A percentile compares a stretch with the other conserved stretches of the same genome.
These are phyloP conservation scores for Boletus pseudopeckii DNA, from an alignment of 768 basidiomycete species.

Conservation along the genomic window DNA sequence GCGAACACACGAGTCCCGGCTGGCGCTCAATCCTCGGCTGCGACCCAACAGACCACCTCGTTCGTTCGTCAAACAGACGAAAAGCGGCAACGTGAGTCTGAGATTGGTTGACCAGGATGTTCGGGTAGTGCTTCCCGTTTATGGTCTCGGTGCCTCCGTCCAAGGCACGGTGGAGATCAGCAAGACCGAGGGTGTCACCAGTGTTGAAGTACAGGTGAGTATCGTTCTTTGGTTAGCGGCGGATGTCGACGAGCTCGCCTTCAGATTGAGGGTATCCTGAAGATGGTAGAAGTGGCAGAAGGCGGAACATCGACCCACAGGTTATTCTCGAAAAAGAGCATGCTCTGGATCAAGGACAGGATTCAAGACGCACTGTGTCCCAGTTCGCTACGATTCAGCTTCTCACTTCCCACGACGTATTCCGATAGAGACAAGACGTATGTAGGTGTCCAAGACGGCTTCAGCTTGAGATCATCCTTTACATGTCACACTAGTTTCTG, in stretches of 20 bases:
- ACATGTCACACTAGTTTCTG: conserved; percentile 44
- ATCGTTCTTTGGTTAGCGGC: neutral
- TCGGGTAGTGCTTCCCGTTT: conserved; percentile 50
- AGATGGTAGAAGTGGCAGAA: conserved; percentile 61
- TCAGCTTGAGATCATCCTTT: neutral
- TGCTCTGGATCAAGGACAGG: conserved; percentile 57
- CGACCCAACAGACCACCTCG: conserved; percentile 39
- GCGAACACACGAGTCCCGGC: conserved; percentile 47
- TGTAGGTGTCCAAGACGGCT: conserved; percentile 39
- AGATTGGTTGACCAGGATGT: conserved; percentile 52
- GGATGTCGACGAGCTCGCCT: neutral
- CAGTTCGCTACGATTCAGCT: conserved; percentile 46
- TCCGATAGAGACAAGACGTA: conserved; percentile 52
- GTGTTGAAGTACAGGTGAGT: conserved; percentile 62
- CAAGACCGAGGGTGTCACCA: conserved; percentile 53
- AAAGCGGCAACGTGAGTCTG: conserved; percentile 49
- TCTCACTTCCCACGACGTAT: conserved; percentile 59
- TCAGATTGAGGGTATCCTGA: conserved; percentile 61
- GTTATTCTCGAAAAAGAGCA: conserved; percentile 48
- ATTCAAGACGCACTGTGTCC: conserved; percentile 46
- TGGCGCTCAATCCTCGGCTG: conserved; percentile 43
- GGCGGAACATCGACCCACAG: conserved; percentile 55
- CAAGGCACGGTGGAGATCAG: conserved; percentile 54
- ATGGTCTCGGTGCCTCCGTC: conserved; percentile 48
- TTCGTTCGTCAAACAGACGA: conserved; percentile 58